phyloP scores from a whole-genome alignment of 2,329 filamentous ascomycete genomes.

The Huntiella abstrusa region DNA sequence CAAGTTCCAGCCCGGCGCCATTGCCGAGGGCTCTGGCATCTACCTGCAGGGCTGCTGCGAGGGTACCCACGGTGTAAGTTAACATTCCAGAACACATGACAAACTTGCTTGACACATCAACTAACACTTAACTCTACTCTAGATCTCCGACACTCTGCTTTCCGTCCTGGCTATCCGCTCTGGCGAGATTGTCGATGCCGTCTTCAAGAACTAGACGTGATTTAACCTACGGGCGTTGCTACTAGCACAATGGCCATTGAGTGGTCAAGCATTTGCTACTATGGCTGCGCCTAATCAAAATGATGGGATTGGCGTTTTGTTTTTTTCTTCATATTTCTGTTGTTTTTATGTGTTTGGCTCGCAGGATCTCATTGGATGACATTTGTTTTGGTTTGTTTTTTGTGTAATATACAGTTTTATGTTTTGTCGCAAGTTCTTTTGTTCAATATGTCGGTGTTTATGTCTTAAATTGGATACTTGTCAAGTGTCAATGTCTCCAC shows the following conservation, averaged over 20 bases:
- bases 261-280: background rate
- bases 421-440: background rate
- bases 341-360: background rate
- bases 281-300: background rate
- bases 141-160: slow-evolving; percentile 66
- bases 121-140: slow-evolving; percentile 12
- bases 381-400: background rate
- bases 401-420: slow-evolving; percentile 1
- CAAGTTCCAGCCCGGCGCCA: slow-evolving; percentile 45
- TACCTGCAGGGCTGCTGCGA: slow-evolving; percentile 94
- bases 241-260: background rate
- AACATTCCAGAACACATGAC: background rate
- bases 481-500: no score
- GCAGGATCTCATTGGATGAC: background rate
- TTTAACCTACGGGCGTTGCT: background rate
- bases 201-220: slow-evolving; percentile 31
- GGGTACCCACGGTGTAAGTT: slow-evolving; percentile 71
- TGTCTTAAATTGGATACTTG: background rate
- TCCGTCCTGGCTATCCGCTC: slow-evolving; percentile 60
- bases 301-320: slow-evolving; percentile 1
- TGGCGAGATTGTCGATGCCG: slow-evolving; percentile 58
- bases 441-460: background rate
- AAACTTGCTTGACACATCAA: slow-evolving; percentile 9
- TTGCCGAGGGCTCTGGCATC: slow-evolving; percentile 57
- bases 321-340: background rate